Evolutionary conservation across 1,139 yeast genomes (phyloP).

Genomic region (Groenewaldozyma sp.): DNA sequence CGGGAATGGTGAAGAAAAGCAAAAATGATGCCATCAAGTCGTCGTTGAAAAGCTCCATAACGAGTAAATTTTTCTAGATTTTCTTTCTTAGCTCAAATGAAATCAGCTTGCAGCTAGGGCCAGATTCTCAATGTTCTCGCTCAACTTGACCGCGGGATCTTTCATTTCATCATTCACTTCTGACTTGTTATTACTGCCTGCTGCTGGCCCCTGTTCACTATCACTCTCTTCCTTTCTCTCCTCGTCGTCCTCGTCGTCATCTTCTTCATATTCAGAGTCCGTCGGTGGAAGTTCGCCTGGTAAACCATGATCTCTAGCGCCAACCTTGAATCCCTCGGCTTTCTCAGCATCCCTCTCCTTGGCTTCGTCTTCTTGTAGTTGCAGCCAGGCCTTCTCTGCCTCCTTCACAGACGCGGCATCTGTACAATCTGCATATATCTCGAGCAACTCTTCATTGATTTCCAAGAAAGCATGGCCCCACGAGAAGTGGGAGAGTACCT

Average conservation of each 20-base stretch:
- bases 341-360: conserved; percentile 40
- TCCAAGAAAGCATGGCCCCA: conserved; percentile 89
- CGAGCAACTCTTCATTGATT: conserved; percentile 70
- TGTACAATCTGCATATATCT: conserved; percentile 66
- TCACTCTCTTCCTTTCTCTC: conserved; percentile 7
- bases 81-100: too few species aligned
- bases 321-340: conserved; percentile 61
- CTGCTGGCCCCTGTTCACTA: conserved; percentile 8
- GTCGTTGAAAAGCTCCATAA: conserved; percentile 23
- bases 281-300: conserved; percentile 26
- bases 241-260: conserved; percentile 20
- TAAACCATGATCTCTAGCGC: conserved; percentile 55
- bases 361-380: conserved; percentile 59
- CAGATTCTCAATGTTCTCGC: too few species aligned
- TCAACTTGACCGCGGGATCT: too few species aligned
- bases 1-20: conserved; percentile 22
- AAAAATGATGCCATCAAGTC: conserved; percentile 23
- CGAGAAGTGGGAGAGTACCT: conserved; percentile 66
- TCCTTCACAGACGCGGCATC: conserved; percentile 64
- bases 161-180: conserved; percentile 9
- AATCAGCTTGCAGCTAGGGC: too few species aligned
- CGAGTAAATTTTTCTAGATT: conserved; percentile 24
- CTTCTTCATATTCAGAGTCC: conserved; percentile 23
- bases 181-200: conserved; percentile 15
- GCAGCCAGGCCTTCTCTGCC: conserved; percentile 75